Evolutionary conservation across 1,284 basidiomycete species (phyloP).

Genomic region (Leucoagaricus sp.): DNA sequence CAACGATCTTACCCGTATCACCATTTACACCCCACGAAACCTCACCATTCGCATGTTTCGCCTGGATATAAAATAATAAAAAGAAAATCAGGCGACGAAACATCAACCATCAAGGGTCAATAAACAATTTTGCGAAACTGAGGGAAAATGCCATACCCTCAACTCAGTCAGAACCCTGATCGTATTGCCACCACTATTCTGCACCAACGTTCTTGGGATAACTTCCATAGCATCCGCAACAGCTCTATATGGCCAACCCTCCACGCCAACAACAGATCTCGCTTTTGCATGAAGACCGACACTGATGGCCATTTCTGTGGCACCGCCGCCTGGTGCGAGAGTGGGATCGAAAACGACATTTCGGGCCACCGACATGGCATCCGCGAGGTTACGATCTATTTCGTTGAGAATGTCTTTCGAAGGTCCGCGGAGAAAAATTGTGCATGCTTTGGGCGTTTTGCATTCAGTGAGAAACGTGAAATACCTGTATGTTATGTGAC

Average conservation of each 20-base stretch:
- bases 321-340: slow-evolving; percentile 93
- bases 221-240: slow-evolving; percentile 98
- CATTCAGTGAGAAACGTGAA: slow-evolving; percentile 97
- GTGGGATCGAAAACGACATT: slow-evolving; percentile 96
- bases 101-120: not conserved
- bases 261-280: slow-evolving; percentile 76
- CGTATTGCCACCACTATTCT: slow-evolving; percentile 95
- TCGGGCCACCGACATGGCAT: slow-evolving; percentile 96
- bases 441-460: slow-evolving; percentile 94
- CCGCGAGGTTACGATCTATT: slow-evolving; percentile 96
- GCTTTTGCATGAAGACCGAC: slow-evolving; percentile 89
- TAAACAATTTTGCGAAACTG: not conserved
- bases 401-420: slow-evolving; percentile 99
- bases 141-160: slow-evolving; percentile 44
- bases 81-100: not conserved
- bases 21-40: slow-evolving; percentile 94
- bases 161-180: slow-evolving; percentile 93
- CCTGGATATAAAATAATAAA: slow-evolving; percentile 52
- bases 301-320: slow-evolving; percentile 97
- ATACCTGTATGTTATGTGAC: slow-evolving; percentile 67
- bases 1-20: slow-evolving; percentile 91
- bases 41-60: slow-evolving; percentile 93
- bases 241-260: slow-evolving; percentile 89
- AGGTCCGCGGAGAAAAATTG: slow-evolving; percentile 96
- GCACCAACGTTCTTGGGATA: slow-evolving; percentile 93